Base-by-base conservation (phyloP, 78 protist species). In the Cavenderia fasciculata region DNA sequence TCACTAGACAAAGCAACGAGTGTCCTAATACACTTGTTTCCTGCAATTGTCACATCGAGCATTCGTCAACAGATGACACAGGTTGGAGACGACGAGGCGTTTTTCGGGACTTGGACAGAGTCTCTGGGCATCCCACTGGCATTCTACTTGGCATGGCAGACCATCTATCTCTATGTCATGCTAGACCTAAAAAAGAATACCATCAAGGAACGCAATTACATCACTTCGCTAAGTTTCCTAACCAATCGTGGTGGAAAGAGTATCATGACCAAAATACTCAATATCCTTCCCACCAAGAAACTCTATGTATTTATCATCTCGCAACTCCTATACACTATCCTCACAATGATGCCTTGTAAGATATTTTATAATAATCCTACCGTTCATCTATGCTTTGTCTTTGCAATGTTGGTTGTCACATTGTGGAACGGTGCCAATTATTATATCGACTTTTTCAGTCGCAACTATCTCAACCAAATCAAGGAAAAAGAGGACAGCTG, bases 1-100 rank as follows among this genome's bases (percentile, higher is more conserved):
- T 82, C 92, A 12, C n/a, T 90, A 25, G 89, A 79, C 57, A 90
- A 90, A 29, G 84, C 82, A 16, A 77, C 89, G 2, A 61, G 85
- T 1, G 85, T 74, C 0, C 40, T 74, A 2, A 77, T 88, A 23
- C 85, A 88, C 40, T 63, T 78, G 4, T 74, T 94, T 23, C 96
- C 96, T 14, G 54, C 94, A 18, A 21, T 86, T 14, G 93, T 94
- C 10, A 75, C 77, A 2, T 91, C 71, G 16, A 25, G 59, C 31
- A 14, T 71, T 0, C 25, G 94, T 54, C 92, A 95, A 95, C 23
- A 40, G 33, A 63, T 63, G 12, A 40, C 38, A 2, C 72, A 43
- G 8, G 72, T 5, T 2, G 46, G 54, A 40, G 7, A 25, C 25
- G 36, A 61, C 25, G 33, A 68, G 5, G 8, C 34, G 5, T 27